Conservation (phyloP, 805 yeast genomes). For the Dipodascopsis uninucleata region DNA sequence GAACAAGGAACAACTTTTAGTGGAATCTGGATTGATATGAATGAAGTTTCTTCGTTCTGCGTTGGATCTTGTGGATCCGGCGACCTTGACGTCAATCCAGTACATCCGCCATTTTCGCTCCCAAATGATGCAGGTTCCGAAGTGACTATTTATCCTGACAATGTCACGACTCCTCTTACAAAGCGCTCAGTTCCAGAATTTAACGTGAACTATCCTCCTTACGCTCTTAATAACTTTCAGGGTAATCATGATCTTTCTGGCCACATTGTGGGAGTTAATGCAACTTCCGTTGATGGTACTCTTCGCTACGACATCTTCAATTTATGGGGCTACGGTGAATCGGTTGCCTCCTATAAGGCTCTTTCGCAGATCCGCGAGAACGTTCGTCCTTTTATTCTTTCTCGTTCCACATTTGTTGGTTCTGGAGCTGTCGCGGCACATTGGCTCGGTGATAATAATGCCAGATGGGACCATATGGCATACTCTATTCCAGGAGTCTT, state of each 20-base stretch:
- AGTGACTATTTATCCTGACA: neutral
- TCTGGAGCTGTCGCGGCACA: constrained; percentile 76
- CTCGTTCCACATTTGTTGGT: constrained; percentile 72
- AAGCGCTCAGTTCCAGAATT: constrained; percentile 29
- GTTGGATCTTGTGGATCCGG: constrained; percentile 36
- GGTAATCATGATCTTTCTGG: constrained; percentile 19
- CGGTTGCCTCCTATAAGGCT: constrained; percentile 15
- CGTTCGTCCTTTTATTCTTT: constrained; percentile 59
- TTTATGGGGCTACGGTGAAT: constrained; percentile 33
- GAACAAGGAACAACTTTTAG: constrained; percentile 23
- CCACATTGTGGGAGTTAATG: constrained; percentile 36
- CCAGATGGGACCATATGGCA: constrained; percentile 70
- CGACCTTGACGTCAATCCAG: constrained; percentile 4
- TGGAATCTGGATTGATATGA: constrained; percentile 75
- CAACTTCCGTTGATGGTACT: constrained; percentile 36
- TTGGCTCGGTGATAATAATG: constrained; percentile 86
- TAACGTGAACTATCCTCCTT: constrained; percentile 39
- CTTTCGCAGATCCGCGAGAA: constrained; percentile 1
- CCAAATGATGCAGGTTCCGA: constrained; percentile 15
- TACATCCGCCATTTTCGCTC: constrained; percentile 5
- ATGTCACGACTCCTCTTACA: neutral
- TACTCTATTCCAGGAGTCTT: constrained; percentile 72
- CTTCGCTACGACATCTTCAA: constrained; percentile 35
- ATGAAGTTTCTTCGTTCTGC: constrained; percentile 40
- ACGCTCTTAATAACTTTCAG: constrained; percentile 36